These are phyloP conservation scores for Candida ponderosae DNA, from an alignment of 805 yeast genomes.

Conservation along the genomic window DNA sequence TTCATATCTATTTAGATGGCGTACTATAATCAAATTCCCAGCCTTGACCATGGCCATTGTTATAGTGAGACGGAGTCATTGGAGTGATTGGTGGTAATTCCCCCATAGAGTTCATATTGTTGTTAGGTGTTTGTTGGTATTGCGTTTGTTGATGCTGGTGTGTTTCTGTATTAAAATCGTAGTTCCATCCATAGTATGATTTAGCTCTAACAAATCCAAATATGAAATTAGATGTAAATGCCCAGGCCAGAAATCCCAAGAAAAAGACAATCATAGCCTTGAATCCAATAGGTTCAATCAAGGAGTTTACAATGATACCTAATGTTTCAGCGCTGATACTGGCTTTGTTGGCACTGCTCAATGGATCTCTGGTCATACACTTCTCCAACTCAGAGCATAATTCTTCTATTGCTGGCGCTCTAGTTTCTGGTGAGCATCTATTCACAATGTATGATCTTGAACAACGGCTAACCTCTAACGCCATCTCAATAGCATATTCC, in stretches of 20 bases:
- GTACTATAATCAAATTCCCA: neutral
- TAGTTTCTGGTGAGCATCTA: conserved; percentile 45
- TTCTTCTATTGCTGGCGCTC: conserved; percentile 50
- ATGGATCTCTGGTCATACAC: conserved; percentile 54
- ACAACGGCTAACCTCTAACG: conserved; percentile 49
- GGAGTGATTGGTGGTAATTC: neutral
- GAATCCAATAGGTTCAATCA: conserved; percentile 61
- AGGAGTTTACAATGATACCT: conserved; percentile 52
- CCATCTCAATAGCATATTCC: conserved; percentile 35
- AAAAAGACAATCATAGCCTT: conserved; percentile 44
- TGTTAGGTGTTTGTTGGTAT: conserved; percentile 1
- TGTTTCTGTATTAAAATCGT: conserved; percentile 1
- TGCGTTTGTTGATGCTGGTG: conserved; percentile 3
- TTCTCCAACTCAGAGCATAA: conserved; percentile 55
- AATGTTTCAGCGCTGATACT: conserved; percentile 53
- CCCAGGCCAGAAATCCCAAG: conserved; percentile 31
- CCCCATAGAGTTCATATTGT: neutral
- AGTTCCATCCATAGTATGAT: conserved; percentile 28
- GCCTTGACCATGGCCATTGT: neutral
- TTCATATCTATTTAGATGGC: neutral
- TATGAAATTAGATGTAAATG: conserved; percentile 53
- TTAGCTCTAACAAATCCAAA: conserved; percentile 60
- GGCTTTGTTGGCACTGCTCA: conserved; percentile 38
- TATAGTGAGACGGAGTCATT: neutral
- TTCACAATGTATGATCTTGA: conserved; percentile 43